Evolutionary conservation across 192 early-diverging fungal genomes (phyloP).

Genomic region (Glomus cerebriforme): DNA sequence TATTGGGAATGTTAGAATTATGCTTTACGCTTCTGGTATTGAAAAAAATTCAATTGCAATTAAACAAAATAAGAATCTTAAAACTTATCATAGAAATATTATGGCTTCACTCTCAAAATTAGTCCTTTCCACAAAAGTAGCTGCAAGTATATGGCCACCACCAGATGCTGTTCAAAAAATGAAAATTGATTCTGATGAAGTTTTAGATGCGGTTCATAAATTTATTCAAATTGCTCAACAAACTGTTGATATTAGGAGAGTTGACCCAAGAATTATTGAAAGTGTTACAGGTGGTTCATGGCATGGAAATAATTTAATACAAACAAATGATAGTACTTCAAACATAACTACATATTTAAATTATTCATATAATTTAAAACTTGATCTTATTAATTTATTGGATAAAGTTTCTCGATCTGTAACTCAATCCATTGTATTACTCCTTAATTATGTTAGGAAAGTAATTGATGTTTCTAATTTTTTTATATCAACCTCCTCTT

Average conservation of each 20-base stretch:
- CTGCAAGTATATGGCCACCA: slow-evolving; percentile 86
- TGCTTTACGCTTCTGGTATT: slow-evolving; percentile 79
- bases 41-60: slow-evolving; percentile 68
- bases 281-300: slow-evolving; percentile 22
- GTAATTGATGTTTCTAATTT: not conserved
- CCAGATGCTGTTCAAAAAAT: slow-evolving; percentile 78
- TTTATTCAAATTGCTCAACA: slow-evolving; percentile 75
- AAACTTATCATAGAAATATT: slow-evolving; percentile 72
- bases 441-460: not conserved
- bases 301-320: slow-evolving; percentile 28
- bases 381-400: not conserved
- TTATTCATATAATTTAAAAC: not conserved
- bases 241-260: slow-evolving; percentile 33
- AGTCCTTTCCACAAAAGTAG: slow-evolving; percentile 78
- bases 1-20: slow-evolving; percentile 79
- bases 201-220: slow-evolving; percentile 70
- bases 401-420: not conserved
- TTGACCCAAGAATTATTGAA: slow-evolving; percentile 23
- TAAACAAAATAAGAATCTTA: slow-evolving; percentile 65
- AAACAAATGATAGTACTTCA: not conserved
- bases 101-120: slow-evolving; percentile 83
- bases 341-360: not conserved
- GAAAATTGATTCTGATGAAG: slow-evolving; percentile 70
- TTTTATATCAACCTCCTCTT: not conserved
- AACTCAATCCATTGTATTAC: not conserved